Evolutionary conservation across 257 asterid genomes (phyloP).

Genomic region (Vinca minor): DNA sequence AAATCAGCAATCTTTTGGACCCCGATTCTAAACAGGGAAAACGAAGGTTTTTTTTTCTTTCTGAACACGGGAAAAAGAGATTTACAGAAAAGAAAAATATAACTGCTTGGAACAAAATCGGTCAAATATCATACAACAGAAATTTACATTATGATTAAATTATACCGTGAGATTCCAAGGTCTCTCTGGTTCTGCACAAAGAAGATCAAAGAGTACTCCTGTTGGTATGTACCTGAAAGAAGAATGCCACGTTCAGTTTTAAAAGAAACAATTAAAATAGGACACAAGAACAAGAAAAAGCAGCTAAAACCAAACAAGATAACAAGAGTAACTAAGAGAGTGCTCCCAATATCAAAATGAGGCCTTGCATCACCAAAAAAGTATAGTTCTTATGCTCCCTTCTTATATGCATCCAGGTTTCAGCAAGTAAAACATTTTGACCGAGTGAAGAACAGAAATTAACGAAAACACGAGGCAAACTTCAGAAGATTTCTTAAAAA

Average conservation of each 20-base stretch:
- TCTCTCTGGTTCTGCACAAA: constrained; percentile 90
- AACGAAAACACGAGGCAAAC: not conserved
- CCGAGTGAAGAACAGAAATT: not conserved
- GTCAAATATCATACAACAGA: constrained; percentile 1
- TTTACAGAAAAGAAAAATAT: not conserved
- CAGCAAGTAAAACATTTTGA: not conserved
- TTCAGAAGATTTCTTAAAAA: not conserved
- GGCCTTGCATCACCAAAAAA: not conserved
- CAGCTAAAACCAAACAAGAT: not conserved
- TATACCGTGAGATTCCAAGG: constrained; percentile 92
- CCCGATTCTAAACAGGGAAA: not conserved
- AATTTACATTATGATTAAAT: not conserved
- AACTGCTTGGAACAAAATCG: not conserved
- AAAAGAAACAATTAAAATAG: not conserved
- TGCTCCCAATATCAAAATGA: not conserved
- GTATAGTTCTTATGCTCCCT: not conserved
- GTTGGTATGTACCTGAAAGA: constrained; percentile 79
- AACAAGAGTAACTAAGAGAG: too few species aligned
- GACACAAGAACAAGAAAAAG: constrained; percentile 2
- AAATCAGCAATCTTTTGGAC: not conserved
- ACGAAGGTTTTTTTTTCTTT: too few species aligned
- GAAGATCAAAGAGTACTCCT: constrained; percentile 91
- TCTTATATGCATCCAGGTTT: not conserved
- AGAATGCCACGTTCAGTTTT: constrained; percentile 17
- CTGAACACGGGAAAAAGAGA: too few species aligned